These are phyloP conservation scores for Cordyceps militaris DNA, from an alignment of 2,329 filamentous ascomycete species.

Conservation along the genomic window DNA sequence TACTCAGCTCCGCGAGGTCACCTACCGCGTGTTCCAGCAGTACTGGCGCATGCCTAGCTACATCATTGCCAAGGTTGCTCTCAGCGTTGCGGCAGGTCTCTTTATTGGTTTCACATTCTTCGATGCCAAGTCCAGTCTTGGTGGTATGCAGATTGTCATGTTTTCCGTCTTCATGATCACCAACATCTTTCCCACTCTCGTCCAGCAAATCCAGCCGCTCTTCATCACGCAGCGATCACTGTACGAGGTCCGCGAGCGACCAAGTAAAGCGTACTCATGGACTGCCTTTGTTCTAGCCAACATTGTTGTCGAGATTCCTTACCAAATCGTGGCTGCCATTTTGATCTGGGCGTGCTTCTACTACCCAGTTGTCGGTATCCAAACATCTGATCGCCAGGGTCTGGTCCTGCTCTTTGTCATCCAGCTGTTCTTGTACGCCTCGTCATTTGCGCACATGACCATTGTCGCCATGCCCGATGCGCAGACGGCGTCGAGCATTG, in stretches of 20 bases:
- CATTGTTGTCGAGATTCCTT: conserved; percentile 65
- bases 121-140: conserved; percentile 43
- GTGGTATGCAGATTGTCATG: conserved; percentile 68
- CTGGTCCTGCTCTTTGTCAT: conserved; percentile 59
- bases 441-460: conserved; percentile 66
- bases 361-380: conserved; percentile 51
- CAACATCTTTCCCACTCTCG: conserved; percentile 65
- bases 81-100: conserved; percentile 53
- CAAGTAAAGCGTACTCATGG: conserved; percentile 70
- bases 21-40: conserved; percentile 66
- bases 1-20: conserved; percentile 58
- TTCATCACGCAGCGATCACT: conserved; percentile 67
- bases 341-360: conserved; percentile 61
- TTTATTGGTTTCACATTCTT: conserved; percentile 75
- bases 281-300: conserved; percentile 65
- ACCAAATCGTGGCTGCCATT: conserved; percentile 57
- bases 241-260: conserved; percentile 71
- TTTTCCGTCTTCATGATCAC: conserved; percentile 70
- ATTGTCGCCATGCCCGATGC: conserved; percentile 64
- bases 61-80: conserved; percentile 63
- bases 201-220: conserved; percentile 68
- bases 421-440: conserved; percentile 63
- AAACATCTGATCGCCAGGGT: conserved; percentile 48
- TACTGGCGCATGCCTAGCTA: conserved; percentile 78
- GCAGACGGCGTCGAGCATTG: conserved; percentile 58